Conservation (phyloP, 345 rosid genomes). For the Excoecaria cochinchinensis region DNA sequence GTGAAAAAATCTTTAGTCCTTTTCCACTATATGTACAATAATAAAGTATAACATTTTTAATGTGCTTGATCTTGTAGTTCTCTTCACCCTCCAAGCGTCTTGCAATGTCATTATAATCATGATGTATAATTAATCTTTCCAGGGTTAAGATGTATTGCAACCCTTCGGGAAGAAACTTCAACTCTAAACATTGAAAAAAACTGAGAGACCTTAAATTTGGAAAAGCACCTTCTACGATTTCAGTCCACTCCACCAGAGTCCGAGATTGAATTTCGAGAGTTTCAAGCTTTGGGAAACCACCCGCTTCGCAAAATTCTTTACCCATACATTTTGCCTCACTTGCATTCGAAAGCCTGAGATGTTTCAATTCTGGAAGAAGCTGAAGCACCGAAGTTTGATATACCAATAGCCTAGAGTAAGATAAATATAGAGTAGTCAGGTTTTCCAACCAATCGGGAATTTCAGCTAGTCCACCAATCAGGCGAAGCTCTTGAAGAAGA, state of each 20-base stretch:
- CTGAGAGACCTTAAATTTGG: conserved; percentile 6
- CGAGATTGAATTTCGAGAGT: neutral
- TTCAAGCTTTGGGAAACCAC: conserved; percentile 13
- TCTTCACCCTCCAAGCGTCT: conserved; percentile 4
- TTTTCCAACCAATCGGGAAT: neutral
- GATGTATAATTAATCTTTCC: neutral
- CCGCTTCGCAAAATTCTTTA: conserved; percentile 11
- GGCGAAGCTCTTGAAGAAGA: neutral
- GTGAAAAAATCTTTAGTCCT: no score
- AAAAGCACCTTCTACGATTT: neutral
- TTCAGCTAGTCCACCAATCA: neutral
- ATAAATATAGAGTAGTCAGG: neutral
- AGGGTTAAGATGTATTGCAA: conserved; percentile 9
- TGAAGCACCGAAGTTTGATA: neutral
- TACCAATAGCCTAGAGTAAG: neutral
- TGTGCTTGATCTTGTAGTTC: conserved; percentile 4
- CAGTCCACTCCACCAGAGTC: conserved; percentile 11
- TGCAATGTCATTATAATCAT: neutral
- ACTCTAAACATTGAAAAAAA: accelerated
- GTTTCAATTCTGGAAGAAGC: conserved; percentile 5
- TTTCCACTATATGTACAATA: no score
- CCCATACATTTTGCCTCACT: conserved; percentile 4
- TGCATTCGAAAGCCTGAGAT: neutral
- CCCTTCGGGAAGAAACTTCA: conserved; percentile 4
- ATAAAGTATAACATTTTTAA: neutral